Conservation (phyloP, 169 alveolate species). For the Blepharisma undulans region DNA sequence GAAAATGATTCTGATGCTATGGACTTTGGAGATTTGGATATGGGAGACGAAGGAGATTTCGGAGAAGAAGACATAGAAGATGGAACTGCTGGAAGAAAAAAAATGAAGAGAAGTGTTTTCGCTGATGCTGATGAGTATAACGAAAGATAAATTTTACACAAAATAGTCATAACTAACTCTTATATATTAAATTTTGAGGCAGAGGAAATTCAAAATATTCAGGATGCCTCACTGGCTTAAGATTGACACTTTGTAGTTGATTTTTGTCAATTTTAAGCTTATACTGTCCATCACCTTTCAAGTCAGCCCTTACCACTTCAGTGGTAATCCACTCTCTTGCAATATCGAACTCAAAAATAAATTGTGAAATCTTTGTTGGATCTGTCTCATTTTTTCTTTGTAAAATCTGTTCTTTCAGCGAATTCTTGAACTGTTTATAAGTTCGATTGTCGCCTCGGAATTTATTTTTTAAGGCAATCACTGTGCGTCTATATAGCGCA, state of each 20-base stretch:
- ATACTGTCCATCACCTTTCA: conserved; percentile 25
- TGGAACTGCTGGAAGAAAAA: conserved; percentile 6
- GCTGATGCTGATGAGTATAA: conserved; percentile 28
- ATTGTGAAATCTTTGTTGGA: not conserved
- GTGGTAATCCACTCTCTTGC: conserved; percentile 36
- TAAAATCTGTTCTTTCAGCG: conserved; percentile 4
- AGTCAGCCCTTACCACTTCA: conserved; percentile 42
- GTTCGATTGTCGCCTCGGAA: conserved; percentile 29
- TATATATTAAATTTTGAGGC: conserved; percentile 5
- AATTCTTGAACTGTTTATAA: conserved; percentile 1
- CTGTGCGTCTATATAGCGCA: conserved; percentile 29
- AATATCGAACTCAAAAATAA: conserved; percentile 11
- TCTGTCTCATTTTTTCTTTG: conserved; percentile 9
- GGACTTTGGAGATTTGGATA: conserved; percentile 26
- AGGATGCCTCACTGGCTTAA: conserved; percentile 40
- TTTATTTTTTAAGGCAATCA: conserved; percentile 12
- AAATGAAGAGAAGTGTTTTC: conserved; percentile 3
- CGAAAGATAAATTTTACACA: not conserved
- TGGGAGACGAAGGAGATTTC: conserved; percentile 28
- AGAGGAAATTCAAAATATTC: conserved; percentile 35
- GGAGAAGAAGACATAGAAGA: conserved; percentile 41
- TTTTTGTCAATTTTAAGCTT: conserved; percentile 25
- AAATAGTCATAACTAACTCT: not conserved
- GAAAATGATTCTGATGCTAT: conserved; percentile 40
- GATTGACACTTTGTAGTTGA: conserved; percentile 6